Evolutionary conservation across 1,139 yeast genomes (phyloP), one percentile per base, ranked within the genome.

Genomic region (Starmera stellimalicola): DNA sequence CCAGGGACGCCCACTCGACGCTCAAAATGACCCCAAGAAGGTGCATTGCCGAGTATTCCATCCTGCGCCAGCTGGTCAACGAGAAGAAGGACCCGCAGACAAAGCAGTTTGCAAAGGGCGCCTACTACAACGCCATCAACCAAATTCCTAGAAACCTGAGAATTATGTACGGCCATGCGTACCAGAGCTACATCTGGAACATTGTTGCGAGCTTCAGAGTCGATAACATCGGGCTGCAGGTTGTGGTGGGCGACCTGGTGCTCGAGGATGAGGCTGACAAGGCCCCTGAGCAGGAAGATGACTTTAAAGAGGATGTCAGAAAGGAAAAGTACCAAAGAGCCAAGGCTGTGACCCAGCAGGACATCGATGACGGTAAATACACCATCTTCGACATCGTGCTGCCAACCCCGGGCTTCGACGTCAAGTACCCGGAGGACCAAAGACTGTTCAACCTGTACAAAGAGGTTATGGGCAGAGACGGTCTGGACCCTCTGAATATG

Each of bases 171-270:
- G 95, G 81, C 3, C 99, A 93, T 59, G 95, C 98, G 3, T 93
- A 93, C 54, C 98, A 93, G 59, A 85, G 96, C 41, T 91, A 79
- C 50, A 72, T 93, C 28, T 93, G 98, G 99, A 93, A 93, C 52
- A 55, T 68, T 37, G 94, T 80, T 16, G 93, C 88, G 1, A 80
- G 94, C 36, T 74, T 73, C 47, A 70, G 98, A 52, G 65, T 87
- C 34, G 75, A 73, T 47, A 54, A 77, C 37, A 79, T 69, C 57
- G 97, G 97, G 1, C 51, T 73, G 41, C 57, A 68, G 22, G 73
- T 82, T 18, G 78, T 81, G 35, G 79, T 65, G 29, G 99, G 98
- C 17, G 99, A 93, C 54, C 65, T 93, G 45, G 85, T 88, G 2
- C 52, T 77, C 16, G 72, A 68, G 22, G 65, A 61, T 27, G 51